Evolutionary conservation across 495 filamentous ascomycete genomes (phyloP).

Genomic region (Talaromyces wortmannii): DNA sequence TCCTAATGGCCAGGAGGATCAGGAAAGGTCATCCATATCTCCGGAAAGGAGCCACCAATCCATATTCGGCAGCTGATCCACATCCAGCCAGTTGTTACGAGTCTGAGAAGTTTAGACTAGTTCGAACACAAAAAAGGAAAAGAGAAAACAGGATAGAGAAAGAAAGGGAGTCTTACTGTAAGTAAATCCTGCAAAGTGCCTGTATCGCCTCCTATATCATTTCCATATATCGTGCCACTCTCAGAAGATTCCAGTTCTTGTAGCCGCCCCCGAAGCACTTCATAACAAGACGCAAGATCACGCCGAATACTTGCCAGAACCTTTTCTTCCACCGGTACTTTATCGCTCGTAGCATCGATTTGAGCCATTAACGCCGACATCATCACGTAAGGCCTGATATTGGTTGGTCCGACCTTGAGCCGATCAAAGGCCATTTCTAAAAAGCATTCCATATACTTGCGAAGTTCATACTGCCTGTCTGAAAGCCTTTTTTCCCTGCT

Average conservation of each 20-base stretch:
- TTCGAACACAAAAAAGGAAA: background rate
- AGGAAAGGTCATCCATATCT: background rate
- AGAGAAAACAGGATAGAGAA: background rate
- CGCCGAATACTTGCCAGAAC: background rate
- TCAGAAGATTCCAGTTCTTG: background rate
- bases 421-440: background rate
- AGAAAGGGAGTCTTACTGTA: background rate
- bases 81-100: background rate
- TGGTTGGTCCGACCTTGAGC: background rate
- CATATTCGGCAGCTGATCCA: background rate
- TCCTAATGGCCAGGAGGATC: no score
- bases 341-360: background rate
- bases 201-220: background rate
- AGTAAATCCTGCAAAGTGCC: background rate
- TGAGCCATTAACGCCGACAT: background rate
- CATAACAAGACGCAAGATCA: background rate
- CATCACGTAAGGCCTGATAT: background rate
- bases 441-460: background rate
- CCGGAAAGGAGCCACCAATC: conserved; percentile 1
- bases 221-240: background rate
- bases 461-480: background rate
- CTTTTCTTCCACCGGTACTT: background rate
- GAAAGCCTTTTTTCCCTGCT: background rate
- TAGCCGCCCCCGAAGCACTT: background rate
- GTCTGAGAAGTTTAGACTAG: background rate